Conservation (phyloP, 1,139 yeast species). For the Petasospora fabianii region DNA sequence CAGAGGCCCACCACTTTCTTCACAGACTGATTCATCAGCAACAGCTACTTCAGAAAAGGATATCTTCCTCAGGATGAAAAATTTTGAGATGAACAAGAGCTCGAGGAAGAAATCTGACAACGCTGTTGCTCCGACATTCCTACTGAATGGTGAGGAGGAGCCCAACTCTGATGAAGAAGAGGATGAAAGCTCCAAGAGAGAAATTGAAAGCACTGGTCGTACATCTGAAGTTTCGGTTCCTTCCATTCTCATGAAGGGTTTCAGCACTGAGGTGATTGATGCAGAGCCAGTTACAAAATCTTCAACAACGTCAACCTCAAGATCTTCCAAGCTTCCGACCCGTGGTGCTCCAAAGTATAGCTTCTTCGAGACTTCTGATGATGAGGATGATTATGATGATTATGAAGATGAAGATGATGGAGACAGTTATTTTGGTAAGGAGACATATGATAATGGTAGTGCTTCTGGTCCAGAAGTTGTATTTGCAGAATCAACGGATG, state of each 20-base stretch:
- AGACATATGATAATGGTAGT: too few species aligned
- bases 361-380: constrained; percentile 22
- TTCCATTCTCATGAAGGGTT: constrained; percentile 12
- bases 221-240: constrained; percentile 25
- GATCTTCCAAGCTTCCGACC: constrained; percentile 4
- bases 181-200: constrained; percentile 4
- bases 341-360: constrained; percentile 24
- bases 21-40: too few species aligned
- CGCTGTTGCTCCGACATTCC: constrained; percentile 19
- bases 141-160: constrained; percentile 12
- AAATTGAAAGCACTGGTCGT: constrained; percentile 19
- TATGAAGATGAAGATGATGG: constrained; percentile 7
- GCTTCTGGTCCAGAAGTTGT: constrained; percentile 17
- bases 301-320: neutral
- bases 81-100: constrained; percentile 20
- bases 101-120: constrained; percentile 16
- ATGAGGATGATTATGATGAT: constrained; percentile 9
- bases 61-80: constrained; percentile 17
- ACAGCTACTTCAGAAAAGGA: constrained; percentile 1
- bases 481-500: constrained; percentile 16
- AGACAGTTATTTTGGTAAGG: neutral
- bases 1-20: constrained; percentile 15
- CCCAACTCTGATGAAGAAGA: constrained; percentile 10
- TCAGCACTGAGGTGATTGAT: constrained; percentile 4
- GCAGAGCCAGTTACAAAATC: neutral